Base-by-base conservation (phyloP, 2,329 filamentous ascomycete species). In the Mycosphaerelloides madeirae region DNA sequence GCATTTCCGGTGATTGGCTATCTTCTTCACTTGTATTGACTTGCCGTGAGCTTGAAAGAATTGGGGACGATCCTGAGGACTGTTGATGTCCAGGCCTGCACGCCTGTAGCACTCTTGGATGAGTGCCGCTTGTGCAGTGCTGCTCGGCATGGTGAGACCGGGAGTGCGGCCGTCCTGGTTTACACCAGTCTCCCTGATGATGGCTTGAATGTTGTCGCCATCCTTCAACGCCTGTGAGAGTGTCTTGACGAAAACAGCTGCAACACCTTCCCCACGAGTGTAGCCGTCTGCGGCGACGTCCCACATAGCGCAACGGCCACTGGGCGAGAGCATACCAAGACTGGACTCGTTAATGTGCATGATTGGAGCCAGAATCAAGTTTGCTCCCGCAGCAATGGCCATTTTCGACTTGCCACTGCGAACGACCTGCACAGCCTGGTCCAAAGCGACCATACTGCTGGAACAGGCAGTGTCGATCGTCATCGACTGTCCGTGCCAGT, bases 251-350 rank as follows among this genome's bases (percentile, higher is more conserved):
- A 51, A 20, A 9, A 81, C 51, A 0, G 65, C 62, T 1, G 69
- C 69, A 6, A 78, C 58, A 0, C 76, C 77, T 41, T 82, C 78
- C 9, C 74, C 75, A 0, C 76, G 67, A 15, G 66, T 75, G 56
- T 69, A 76, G 5, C 74, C 76, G 53, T 77, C 62, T 0, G 73
- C 76, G 3, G 54, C 51, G 2, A 53, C 60, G 11, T 60, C 57
- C 40, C 61, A 68, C 19, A 59, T 60, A 12, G 37, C 32, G 18
- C 31, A 25, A 20, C 35, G 28, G 15, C 63, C 63, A 8, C 50
- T 49, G 1, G 63, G 60, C 3, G 60, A 64, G 5, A 68, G 51
- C 57, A 66, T 62, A 14, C n/a, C n/a, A 8, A 33, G n/a, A 8
- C 16, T 33, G 31, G 7, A 8, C 6, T 15, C 31, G 31, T 12